phyloP scores from a whole-genome alignment of 2,329 filamentous ascomycete genomes.

The Pseudopyricularia cyperi region DNA sequence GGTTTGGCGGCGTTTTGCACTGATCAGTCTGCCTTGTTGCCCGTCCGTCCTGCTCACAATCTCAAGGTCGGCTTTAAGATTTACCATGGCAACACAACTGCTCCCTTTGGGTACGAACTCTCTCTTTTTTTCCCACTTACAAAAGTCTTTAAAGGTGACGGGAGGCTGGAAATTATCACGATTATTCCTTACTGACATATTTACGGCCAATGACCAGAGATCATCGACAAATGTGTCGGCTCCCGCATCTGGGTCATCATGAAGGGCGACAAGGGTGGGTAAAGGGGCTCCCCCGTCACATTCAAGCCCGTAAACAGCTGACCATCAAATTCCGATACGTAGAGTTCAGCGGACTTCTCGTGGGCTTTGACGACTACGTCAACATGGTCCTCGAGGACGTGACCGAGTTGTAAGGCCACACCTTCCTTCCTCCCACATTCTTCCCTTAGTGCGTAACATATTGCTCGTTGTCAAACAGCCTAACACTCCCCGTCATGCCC shows the following conservation, averaged over 20 bases:
- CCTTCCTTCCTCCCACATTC: background rate
- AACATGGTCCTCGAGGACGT: slow-evolving; percentile 99
- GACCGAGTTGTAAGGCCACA: slow-evolving; percentile 67
- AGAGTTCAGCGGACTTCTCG: slow-evolving; percentile 93
- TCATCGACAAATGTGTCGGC: slow-evolving; percentile 98
- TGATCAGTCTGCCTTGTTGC: background rate
- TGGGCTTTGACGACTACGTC: slow-evolving; percentile 98
- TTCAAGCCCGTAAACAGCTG: too few relatives aligned
- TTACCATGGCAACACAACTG: slow-evolving; percentile 56
- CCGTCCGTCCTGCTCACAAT: background rate
- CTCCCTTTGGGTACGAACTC: slow-evolving; percentile 51
- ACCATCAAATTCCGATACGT: slow-evolving; percentile 2
- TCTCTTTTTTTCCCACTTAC: too few relatives aligned
- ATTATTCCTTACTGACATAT: background rate
- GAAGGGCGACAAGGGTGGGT: slow-evolving; percentile 94
- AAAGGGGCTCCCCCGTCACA: too few relatives aligned
- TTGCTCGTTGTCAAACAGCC: background rate
- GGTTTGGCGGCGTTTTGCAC: background rate
- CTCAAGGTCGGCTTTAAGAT: background rate
- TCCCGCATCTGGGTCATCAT: slow-evolving; percentile 98
- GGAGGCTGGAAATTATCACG: too few relatives aligned
- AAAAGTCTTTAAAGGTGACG: too few relatives aligned
- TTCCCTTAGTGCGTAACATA: background rate
- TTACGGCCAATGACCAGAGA: slow-evolving; percentile 44
- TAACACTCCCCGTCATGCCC: background rate